A percentile compares a stretch with the other conserved stretches of the same genome.
These are phyloP conservation scores for Aspergillus costaricaensis DNA, from an alignment of 2,329 filamentous ascomycete genomes.

Conservation along the genomic window DNA sequence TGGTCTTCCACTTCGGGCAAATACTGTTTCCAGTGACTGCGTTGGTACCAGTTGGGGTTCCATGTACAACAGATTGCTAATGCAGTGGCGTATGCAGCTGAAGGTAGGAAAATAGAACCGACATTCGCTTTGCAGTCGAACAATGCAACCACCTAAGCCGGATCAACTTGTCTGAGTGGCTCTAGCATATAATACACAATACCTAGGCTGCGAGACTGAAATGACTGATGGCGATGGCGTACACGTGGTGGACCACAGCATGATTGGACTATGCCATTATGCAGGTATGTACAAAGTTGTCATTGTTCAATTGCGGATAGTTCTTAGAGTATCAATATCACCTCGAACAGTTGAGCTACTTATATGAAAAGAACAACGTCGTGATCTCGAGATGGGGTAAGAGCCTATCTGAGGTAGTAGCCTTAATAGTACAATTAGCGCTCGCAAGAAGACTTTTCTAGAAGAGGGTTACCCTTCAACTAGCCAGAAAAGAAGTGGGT, in stretches of 20 bases:
- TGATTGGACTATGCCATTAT: neutral
- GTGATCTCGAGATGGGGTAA: too few species aligned
- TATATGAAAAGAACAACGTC: too few species aligned
- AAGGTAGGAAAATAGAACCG: neutral
- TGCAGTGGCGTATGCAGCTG: neutral
- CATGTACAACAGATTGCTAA: neutral
- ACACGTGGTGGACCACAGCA: neutral
- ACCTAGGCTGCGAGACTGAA: neutral
- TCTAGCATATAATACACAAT: neutral
- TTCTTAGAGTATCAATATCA: neutral
- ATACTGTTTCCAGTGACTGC: neutral
- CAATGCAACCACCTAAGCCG: neutral
- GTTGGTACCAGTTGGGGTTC: neutral
- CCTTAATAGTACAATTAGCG: neutral
- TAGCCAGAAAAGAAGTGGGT: neutral
- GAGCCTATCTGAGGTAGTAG: neutral
- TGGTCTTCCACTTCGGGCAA: neutral
- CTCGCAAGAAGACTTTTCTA: neutral
- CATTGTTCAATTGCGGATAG: neutral
- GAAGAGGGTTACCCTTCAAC: neutral
- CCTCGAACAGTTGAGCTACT: neutral
- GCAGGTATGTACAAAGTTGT: neutral
- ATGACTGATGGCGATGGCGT: neutral
- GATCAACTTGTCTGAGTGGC: neutral
- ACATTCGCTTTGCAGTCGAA: neutral